These are phyloP conservation scores for Camellia oleifera DNA, from an alignment of 179 eudicot species.

Conservation along the genomic window DNA sequence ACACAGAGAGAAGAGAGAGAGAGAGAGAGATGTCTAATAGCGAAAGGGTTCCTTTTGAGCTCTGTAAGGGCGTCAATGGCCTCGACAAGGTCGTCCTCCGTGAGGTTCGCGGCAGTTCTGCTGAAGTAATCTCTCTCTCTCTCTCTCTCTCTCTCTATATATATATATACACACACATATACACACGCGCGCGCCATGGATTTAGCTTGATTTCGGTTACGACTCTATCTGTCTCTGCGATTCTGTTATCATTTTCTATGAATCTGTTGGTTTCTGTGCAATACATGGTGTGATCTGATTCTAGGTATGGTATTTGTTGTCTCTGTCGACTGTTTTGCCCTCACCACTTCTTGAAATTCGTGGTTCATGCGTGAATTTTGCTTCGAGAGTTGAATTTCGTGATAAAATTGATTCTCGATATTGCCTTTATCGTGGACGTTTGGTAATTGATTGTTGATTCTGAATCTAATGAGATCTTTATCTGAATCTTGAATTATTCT, in stretches of 20 bases:
- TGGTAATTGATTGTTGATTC: neutral
- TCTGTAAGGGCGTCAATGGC: constrained; percentile 63
- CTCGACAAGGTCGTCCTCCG: constrained; percentile 78
- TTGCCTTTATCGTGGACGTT: neutral
- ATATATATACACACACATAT: neutral
- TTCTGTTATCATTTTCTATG: neutral
- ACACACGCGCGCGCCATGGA: neutral
- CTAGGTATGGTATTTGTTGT: neutral
- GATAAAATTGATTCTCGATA: neutral
- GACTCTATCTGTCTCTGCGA: neutral
- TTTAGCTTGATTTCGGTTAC: neutral
- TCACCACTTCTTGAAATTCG: neutral
- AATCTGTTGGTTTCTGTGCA: neutral
- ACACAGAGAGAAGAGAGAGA: neutral
- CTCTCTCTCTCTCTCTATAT: neutral
- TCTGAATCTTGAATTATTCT: constrained; percentile 3
- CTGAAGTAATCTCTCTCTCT: constrained; percentile 21
- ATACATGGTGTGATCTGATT: constrained; percentile 7
- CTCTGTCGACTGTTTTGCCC: constrained; percentile 1
- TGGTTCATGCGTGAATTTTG: neutral
- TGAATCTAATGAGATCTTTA: constrained; percentile 6
- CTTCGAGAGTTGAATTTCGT: neutral
- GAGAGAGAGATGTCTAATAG: constrained; percentile 23
- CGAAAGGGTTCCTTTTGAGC: constrained; percentile 27
- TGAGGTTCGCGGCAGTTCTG: constrained; percentile 53